A percentile compares a stretch with the other conserved stretches of the same genome.
phyloP scores from a whole-genome alignment of 2,329 filamentous ascomycete species.

The Nothophaeocryptopus gaeumannii region DNA sequence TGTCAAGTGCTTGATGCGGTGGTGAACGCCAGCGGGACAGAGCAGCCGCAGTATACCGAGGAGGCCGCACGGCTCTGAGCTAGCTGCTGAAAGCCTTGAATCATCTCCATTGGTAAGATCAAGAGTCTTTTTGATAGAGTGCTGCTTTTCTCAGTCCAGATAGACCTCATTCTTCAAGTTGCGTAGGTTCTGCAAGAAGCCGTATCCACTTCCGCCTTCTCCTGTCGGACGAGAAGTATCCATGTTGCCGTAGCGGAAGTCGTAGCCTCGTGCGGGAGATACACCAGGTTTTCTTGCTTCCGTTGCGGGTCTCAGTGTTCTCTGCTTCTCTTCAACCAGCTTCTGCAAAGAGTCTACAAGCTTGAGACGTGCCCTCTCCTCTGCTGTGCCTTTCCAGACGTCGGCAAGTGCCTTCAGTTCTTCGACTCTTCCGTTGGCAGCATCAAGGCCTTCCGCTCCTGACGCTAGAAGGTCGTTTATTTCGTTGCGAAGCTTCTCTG shows the following conservation, averaged over 20 bases:
- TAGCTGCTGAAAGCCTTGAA: too few species aligned
- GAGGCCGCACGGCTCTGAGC: too few species aligned
- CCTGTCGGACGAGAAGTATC: constrained; percentile 21
- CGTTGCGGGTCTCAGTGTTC: constrained; percentile 34
- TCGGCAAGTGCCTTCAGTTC: constrained; percentile 69
- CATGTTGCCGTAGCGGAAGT: constrained; percentile 30
- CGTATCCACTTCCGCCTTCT: constrained; percentile 42
- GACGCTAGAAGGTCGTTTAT: constrained; percentile 63
- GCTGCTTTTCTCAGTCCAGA: constrained; percentile 16
- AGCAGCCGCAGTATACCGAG: too few species aligned
- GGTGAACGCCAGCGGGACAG: constrained; percentile 1
- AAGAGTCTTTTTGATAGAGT: too few species aligned
- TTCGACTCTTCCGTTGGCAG: constrained; percentile 70
- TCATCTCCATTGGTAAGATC: too few species aligned
- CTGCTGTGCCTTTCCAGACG: constrained; percentile 95
- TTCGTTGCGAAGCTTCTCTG: constrained; percentile 67
- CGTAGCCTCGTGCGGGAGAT: constrained; percentile 24
- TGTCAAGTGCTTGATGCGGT: constrained; percentile 8
- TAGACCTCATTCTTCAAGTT: constrained; percentile 40
- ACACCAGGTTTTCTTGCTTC: constrained; percentile 15
- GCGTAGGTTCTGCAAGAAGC: constrained; percentile 53
- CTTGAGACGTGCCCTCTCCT: constrained; percentile 78
- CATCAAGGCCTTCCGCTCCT: constrained; percentile 65
- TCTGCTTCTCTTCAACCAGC: constrained; percentile 72
- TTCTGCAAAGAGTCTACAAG: constrained; percentile 80